These are phyloP conservation scores for Cyclanthera cordifolia DNA, from an alignment of 306 rosid genomes.

Conservation along the genomic window DNA sequence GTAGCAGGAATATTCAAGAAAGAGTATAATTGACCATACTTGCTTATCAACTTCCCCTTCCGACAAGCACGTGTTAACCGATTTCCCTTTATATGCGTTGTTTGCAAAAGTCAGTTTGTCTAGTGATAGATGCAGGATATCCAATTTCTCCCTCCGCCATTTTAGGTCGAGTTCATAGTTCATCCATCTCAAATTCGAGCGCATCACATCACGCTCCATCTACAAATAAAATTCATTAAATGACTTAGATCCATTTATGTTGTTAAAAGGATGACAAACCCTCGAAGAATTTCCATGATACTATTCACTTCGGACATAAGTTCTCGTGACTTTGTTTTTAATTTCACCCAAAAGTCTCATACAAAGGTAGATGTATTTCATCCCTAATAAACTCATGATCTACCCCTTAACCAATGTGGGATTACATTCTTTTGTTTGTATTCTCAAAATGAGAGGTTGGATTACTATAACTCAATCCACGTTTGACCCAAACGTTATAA, in stretches of 20 bases:
- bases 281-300: too few species aligned
- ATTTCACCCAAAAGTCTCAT: too few species aligned
- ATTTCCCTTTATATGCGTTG: slow-evolving; percentile 13
- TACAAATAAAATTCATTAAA: not conserved
- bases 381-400: too few species aligned
- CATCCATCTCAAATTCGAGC: not conserved
- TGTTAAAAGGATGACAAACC: too few species aligned
- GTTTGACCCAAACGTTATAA: not conserved
- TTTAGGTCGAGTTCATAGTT: not conserved
- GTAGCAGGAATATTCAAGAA: not conserved
- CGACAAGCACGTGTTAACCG: slow-evolving; percentile 6
- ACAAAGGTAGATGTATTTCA: too few species aligned
- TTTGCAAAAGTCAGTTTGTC: slow-evolving; percentile 19
- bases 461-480: not conserved
- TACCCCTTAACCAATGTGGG: too few species aligned
- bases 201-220: not conserved
- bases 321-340: too few species aligned
- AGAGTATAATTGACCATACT: not conserved
- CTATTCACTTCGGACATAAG: too few species aligned
- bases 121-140: slow-evolving; percentile 2
- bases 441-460: too few species aligned
- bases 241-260: too few species aligned
- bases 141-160: not conserved
- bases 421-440: too few species aligned
- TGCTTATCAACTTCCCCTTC: slow-evolving; percentile 17